Evolutionary conservation across 192 early-diverging fungal genomes (phyloP).

Genomic region (Mortierella claussenii): DNA sequence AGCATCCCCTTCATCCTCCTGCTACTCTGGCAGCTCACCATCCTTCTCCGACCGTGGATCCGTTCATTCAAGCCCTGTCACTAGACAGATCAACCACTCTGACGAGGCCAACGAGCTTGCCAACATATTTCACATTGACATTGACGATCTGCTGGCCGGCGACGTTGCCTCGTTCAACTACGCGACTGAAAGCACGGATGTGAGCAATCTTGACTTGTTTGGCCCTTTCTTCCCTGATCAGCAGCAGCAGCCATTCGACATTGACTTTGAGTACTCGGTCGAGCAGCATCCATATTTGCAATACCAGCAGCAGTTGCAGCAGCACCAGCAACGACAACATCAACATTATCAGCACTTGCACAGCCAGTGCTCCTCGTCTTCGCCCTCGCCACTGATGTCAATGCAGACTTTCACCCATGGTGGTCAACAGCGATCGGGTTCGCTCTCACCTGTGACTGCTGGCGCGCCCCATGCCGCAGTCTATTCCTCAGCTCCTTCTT

Average conservation of each 20-base stretch:
- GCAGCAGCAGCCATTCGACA: not conserved
- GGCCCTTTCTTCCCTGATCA: not conserved
- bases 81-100: conserved; percentile 3
- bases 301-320: conserved; percentile 11
- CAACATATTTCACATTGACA: conserved; percentile 20
- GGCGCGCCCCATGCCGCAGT: conserved; percentile 4
- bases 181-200: not conserved
- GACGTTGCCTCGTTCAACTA: not conserved
- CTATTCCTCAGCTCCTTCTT: conserved; percentile 1
- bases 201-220: conserved; percentile 20
- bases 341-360: conserved; percentile 10
- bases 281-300: too few relatives aligned
- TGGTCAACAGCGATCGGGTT: conserved; percentile 6
- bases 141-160: conserved; percentile 26
- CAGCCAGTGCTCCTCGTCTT: conserved; percentile 1
- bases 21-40: conserved; percentile 17
- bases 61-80: conserved; percentile 13
- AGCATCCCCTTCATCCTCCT: conserved; percentile 13
- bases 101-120: conserved; percentile 27
- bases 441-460: conserved; percentile 9
- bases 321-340: conserved; percentile 3
- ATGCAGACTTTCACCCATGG: too few relatives aligned
- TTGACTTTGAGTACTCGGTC: not conserved
- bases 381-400: not conserved
- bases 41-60: conserved; percentile 5